phyloP scores from a whole-genome alignment of 352 stramenopile genomes.

The Globisporangium paddicum region DNA sequence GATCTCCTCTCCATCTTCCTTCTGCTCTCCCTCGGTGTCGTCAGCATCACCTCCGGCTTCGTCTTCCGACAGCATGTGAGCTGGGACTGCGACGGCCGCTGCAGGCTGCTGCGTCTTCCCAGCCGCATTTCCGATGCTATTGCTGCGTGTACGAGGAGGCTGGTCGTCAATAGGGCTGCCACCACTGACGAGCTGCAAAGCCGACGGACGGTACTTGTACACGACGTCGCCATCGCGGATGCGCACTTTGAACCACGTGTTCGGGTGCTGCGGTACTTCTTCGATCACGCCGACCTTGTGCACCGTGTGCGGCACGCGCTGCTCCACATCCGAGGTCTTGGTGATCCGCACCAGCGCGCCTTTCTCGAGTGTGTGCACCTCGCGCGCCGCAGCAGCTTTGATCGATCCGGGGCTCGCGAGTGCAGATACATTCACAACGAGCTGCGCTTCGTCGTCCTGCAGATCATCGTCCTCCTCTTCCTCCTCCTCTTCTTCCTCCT shows the following conservation, averaged over 20 bases:
- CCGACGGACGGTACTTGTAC: constrained; percentile 84
- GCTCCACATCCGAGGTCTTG: constrained; percentile 74
- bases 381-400: constrained; percentile 14
- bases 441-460: constrained; percentile 17
- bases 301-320: constrained; percentile 76
- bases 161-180: not conserved
- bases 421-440: not conserved
- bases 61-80: constrained; percentile 20
- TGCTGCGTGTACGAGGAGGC: not conserved
- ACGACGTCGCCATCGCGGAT: constrained; percentile 82
- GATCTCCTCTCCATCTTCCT: constrained; percentile 32
- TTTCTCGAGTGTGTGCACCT: constrained; percentile 51
- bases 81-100: constrained; percentile 14
- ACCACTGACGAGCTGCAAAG: constrained; percentile 41
- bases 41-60: constrained; percentile 22
- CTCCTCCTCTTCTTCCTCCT: constrained; percentile 33
- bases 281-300: constrained; percentile 79
- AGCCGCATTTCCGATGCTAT: not conserved
- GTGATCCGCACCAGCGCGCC: constrained; percentile 67
- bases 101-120: not conserved
- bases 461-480: constrained; percentile 31
- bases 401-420: not conserved
- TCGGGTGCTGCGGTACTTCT: constrained; percentile 76
- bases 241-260: constrained; percentile 85
- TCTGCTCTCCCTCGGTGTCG: constrained; percentile 40